A percentile compares a stretch with the other conserved stretches of the same genome.
These are phyloP conservation scores for Platismatia glauca DNA, from an alignment of 495 filamentous ascomycete genomes.

Conservation along the genomic window DNA sequence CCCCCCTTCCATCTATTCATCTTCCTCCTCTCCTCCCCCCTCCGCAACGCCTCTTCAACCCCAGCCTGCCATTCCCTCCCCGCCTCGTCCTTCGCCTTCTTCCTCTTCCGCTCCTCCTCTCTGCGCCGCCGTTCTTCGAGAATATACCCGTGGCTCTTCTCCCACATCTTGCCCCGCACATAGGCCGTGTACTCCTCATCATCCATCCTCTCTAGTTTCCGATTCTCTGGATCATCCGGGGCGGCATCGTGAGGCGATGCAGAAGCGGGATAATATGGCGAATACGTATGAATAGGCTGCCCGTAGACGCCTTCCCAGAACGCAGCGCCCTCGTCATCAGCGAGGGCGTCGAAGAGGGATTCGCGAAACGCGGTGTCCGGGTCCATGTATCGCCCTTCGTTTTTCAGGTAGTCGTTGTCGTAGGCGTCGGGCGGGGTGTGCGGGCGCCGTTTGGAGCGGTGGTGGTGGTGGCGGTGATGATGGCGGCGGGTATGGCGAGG, in stretches of 20 bases:
- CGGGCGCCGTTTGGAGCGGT: conserved; percentile 21
- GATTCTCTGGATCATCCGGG: conserved; percentile 31
- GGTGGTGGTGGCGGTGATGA: conserved; percentile 31
- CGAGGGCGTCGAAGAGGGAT: conserved; percentile 97
- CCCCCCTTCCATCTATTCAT: conserved; percentile 41
- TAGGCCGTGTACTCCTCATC: conserved; percentile 85
- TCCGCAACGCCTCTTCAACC: conserved; percentile 46
- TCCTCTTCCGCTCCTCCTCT: conserved; percentile 45
- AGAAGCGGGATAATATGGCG: conserved; percentile 29
- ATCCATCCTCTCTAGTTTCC: conserved; percentile 72
- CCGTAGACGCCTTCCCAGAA: conserved; percentile 96
- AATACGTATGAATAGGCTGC: conserved; percentile 72
- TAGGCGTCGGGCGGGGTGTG: conserved; percentile 21
- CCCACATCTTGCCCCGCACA: conserved; percentile 86
- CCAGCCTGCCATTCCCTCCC: conserved; percentile 36
- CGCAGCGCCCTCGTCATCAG: conserved; percentile 90
- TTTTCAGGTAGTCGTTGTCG: conserved; percentile 19
- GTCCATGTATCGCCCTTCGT: conserved; percentile 30
- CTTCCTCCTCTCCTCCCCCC: conserved; percentile 39
- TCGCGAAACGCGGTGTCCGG: conserved; percentile 75
- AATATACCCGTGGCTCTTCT: conserved; percentile 65
- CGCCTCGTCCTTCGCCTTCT: conserved; percentile 36
- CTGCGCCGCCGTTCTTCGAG: conserved; percentile 55
- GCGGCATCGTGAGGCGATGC: conserved; percentile 29
- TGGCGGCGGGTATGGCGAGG: conserved; percentile 10